Evolutionary conservation across 495 filamentous ascomycete species (phyloP), one percentile per base, ranked within the genome.

Genomic region (Talaromyces adpressus): DNA sequence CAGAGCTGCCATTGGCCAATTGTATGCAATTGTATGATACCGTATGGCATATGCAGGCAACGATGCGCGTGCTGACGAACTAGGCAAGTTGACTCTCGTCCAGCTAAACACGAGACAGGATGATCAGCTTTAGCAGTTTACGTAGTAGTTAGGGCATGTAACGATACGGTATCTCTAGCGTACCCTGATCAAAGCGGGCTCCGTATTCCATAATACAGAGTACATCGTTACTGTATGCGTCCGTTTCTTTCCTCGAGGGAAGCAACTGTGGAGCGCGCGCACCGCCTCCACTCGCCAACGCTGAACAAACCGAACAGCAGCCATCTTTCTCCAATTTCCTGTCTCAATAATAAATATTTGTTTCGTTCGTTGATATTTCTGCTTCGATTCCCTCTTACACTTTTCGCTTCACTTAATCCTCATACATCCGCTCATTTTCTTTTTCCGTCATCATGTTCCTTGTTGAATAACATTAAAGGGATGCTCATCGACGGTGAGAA

Each of bases 401-500:
- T 32, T 14, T 23, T 1, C 22, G 2, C 27, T 52, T 36, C n/a
- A n/a, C 29, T 20, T 12, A 27, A 9, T 20, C 18, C n/a, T 23
- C 25, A 47, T 34, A 29, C 11, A 18, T 30, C 52, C 60, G 22
- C 20, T 32, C 41, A 16, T 58, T 58, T 36, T 30, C 4, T 57
- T 23, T 49, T 6, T 6, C 34, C 30, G 11, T 52, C 30, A 52
- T 56, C 58, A 67, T 67, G 65, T 60, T 45, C 57, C 61, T 52
- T 59, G 47, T 71, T 68, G 65, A 62, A 69, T 70, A 59, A 68
- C 65, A 68, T 57, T 41, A 29, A 68, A 75, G 74, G 74, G 66
- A 92, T 92, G 90, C 79, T 92, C 75, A 91, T 91, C 77, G 83
- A 91, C 79, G 90, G 90, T 73, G 89, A 93, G 79, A 93, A 93